Base-by-base conservation (phyloP, 352 stramenopile genomes). In the Thraustochytrium sp. region DNA sequence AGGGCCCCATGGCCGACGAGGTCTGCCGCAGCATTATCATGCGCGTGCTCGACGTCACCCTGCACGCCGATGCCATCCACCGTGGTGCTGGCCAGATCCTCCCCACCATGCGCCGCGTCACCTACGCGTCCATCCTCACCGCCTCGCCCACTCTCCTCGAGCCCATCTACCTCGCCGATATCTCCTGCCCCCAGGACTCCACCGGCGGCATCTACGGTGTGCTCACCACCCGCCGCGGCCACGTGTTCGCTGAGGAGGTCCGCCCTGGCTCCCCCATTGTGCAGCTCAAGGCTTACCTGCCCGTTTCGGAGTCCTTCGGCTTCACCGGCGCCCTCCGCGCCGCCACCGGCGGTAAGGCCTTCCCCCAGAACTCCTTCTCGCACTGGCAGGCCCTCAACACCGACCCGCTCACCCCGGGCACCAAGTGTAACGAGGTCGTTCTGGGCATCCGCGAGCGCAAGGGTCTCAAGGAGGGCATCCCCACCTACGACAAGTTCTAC, bases 61-160 rank as follows among this genome's bases (percentile, higher is more conserved):
- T 99, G 77, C 97, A 99, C 91, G 95, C 97, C 87, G 97, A 99
- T 96, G 96, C 97, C 78, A 99, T 99, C 90, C 97, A 99, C 90
- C 95, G 97, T 96, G 97, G 97, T 92, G 99, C 99, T 95, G 97
- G 97, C 87, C 97, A 99, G 91, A 99, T 99, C 91, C 97, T 99
- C 92, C 97, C 97, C 86, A 99, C 97, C 62, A 92, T 96, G 51
- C 94, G 97, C 89, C 95, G 97, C 92, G 97, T 99, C 23, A 95
- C 97, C 88, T 99, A 98, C 89, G 94, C 97, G 78, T 97, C 92
- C 76, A 94, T 99, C 88, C 90, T 99, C 68, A 95, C 94, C 62
- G 94, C 94, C 63, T 88, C 92, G 73, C 97, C 97, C 38, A 92
- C 93, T 85, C 88, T 99, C 63, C 94, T 99, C 89, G 97, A 99